Base-by-base conservation (phyloP, 345 rosid genomes). In the Erysimum cheiranthoides region DNA sequence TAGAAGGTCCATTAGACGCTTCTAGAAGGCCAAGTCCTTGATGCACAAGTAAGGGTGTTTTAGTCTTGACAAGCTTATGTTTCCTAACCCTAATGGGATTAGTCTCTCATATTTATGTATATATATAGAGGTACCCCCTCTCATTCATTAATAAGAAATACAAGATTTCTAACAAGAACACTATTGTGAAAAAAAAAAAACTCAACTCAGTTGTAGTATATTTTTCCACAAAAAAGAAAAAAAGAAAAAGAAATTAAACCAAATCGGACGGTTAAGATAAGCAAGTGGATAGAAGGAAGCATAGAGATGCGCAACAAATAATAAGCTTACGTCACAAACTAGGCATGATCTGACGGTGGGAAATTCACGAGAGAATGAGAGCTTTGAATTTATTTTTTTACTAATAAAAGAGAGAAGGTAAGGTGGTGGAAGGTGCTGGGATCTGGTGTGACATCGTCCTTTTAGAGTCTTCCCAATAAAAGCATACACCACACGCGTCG, bases 331-430 rank as follows among this genome's bases (percentile, higher is more conserved):
- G 70, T 73, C 78, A 78, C 40, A 40, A 59, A 70, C 25, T 12
- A 8, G 47, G 64, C 63, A 9, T 73, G 81, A 78, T 78, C 81
- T 10, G 61, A 78, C 81, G 77, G 81, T 78, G 73, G 31, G 0
- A 8, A 68, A n/a, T 67, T 67, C 52, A 73, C 52, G 65, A 59
- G 63, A 36, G 66, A 30, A 18, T 16, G n/a, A 10, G 10, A 13
- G 43, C 8, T 49, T 21, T 31, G 16, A 16, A 14, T 47, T 16
- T 16, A 18, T 17, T 4, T 5, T 14, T 28, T 27, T 28, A 1
- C 6, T 32, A 4, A 5, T 13, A 13, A 16, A 16, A 32, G 11
- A 61, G 30, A 10, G 21, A 12, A 30, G 34, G 34, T 32, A 42
- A n/a, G 59, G 10, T 30, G 39, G 63, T 12, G 17, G 53, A 38